Evolutionary conservation across 2,329 filamentous ascomycete genomes (phyloP), one percentile per base, ranked within the genome.

Genomic region (Colletotrichum somersetense): DNA sequence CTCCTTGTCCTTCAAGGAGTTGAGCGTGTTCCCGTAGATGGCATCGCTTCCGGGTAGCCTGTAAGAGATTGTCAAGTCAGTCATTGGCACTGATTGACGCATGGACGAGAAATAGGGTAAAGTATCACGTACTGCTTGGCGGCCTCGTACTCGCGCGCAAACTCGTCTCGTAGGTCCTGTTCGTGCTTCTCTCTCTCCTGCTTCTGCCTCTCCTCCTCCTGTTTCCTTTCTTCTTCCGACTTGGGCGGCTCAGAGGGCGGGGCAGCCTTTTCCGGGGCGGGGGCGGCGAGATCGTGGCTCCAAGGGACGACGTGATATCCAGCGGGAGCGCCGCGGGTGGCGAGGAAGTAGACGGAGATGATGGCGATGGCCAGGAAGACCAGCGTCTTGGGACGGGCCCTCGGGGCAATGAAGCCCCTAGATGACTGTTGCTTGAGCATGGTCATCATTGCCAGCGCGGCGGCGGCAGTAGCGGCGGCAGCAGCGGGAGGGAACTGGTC

Each of bases 11-110:
- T 83, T 79, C 14, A 90, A 79, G 10, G 82, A 83, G 26, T 83
- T 81, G 20, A 91, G 78, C 0, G 88, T 90, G 67, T 86, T 88
- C 26, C 88, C 88, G 75, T 88, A 91, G n/a, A 91, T 84, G 11
- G 85, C 83, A 68, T 87, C 86, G 18, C 85, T 85, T 33, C 82
- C 82, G 20, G 83, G 80, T 72, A 84, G 76, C 48, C 85, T 88
- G 74, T 20, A 16, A 44, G 53, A 33, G 48, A 58, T 58, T 52
- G 33, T 35, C 57, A 14, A 33, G 62, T 73, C 44, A 73, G 71
- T 67, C 26, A 48, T 44, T 33, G 12, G 48, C 67, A 20, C 40
- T 55, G 56, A 33, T 38, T 65, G 59, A 64, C 26, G 75, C 53
- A 76, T 33, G 3, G 18, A 14, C 42, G 42, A 23, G 38, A 2